Conservation (phyloP, 192 early-diverging fungal species). For the Coemansia sp. region DNA sequence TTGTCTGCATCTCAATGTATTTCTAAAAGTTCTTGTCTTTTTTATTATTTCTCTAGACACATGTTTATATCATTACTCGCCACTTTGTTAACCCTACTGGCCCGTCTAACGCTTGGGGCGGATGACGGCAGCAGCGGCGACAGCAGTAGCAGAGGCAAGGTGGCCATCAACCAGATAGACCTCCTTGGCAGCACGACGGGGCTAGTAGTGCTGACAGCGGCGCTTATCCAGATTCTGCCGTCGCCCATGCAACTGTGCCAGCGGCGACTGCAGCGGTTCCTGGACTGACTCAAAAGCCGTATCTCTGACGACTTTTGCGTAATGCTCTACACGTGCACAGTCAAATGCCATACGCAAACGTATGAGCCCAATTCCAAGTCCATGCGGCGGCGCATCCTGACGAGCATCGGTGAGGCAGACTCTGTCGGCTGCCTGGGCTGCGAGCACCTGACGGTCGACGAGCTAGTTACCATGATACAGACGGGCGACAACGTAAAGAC, state of each 20-base stretch:
- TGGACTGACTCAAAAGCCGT: slow-evolving; percentile 10
- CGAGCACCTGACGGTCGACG: slow-evolving; percentile 5
- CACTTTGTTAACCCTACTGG: neutral
- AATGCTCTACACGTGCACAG: slow-evolving; percentile 11
- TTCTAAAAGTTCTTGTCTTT: neutral
- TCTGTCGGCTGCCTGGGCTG: slow-evolving; percentile 9
- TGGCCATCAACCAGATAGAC: slow-evolving; percentile 21
- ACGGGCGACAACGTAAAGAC: neutral
- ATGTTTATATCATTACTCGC: neutral
- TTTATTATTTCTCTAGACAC: neutral
- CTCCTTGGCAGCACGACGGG: slow-evolving; percentile 19
- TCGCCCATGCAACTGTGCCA: slow-evolving; percentile 9
- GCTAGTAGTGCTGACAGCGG: slow-evolving; percentile 1
- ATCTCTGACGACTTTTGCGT: slow-evolving; percentile 28
- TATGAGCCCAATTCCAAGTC: slow-evolving; percentile 16
- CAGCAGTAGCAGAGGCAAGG: neutral
- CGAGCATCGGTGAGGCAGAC: slow-evolving; percentile 9
- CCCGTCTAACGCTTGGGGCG: neutral
- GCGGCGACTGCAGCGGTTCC: slow-evolving; percentile 6
- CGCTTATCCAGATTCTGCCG: slow-evolving; percentile 23
- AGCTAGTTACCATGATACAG: slow-evolving; percentile 15
- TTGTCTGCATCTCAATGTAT: neutral
- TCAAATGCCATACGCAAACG: slow-evolving; percentile 15
- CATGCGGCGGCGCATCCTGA: slow-evolving; percentile 11
- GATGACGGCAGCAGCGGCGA: neutral